phyloP scores from a whole-genome alignment of 768 basidiomycete species.

The Rhizopogon rudus region DNA sequence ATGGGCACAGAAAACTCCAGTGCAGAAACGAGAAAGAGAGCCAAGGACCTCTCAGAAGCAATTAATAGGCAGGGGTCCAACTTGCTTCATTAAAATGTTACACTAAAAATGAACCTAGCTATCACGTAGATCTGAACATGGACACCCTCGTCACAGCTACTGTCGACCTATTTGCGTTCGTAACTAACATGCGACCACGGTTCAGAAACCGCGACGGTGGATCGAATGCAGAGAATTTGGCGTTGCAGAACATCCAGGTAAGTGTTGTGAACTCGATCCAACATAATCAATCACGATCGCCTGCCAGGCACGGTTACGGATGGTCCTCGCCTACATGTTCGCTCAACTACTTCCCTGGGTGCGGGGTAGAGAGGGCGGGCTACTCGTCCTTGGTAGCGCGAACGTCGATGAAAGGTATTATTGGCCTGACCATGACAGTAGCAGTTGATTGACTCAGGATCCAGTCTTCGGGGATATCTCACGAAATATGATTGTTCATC shows the following conservation, averaged over 20 bases:
- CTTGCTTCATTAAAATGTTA: not conserved
- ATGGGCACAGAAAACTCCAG: slow-evolving; percentile 99
- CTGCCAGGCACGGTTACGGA: slow-evolving; percentile 77
- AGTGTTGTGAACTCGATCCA: not conserved
- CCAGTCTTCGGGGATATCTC: slow-evolving; percentile 88
- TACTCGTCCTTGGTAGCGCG: slow-evolving; percentile 95
- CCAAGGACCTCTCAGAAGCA: slow-evolving; percentile 79
- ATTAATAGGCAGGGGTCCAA: slow-evolving; percentile 71
- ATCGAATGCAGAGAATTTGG: slow-evolving; percentile 82
- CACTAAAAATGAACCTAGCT: slow-evolving; percentile 40
- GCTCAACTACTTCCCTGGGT: slow-evolving; percentile 94
- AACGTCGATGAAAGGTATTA: slow-evolving; percentile 94
- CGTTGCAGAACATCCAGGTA: slow-evolving; percentile 95
- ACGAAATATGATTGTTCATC: slow-evolving; percentile 98
- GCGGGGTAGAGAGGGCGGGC: slow-evolving; percentile 73
- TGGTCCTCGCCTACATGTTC: slow-evolving; percentile 94
- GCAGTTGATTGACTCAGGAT: not conserved
- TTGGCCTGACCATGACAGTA: not conserved
- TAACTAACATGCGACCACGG: slow-evolving; percentile 67
- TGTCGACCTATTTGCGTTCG: slow-evolving; percentile 73
- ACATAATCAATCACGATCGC: slow-evolving; percentile 1
- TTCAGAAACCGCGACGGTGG: slow-evolving; percentile 85
- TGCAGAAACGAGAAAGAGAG: slow-evolving; percentile 76
- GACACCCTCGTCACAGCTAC: slow-evolving; percentile 85
- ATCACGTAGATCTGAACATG: slow-evolving; percentile 96